Conservation (phyloP, 495 filamentous ascomycete genomes). For the Aspergillus asperescens region DNA sequence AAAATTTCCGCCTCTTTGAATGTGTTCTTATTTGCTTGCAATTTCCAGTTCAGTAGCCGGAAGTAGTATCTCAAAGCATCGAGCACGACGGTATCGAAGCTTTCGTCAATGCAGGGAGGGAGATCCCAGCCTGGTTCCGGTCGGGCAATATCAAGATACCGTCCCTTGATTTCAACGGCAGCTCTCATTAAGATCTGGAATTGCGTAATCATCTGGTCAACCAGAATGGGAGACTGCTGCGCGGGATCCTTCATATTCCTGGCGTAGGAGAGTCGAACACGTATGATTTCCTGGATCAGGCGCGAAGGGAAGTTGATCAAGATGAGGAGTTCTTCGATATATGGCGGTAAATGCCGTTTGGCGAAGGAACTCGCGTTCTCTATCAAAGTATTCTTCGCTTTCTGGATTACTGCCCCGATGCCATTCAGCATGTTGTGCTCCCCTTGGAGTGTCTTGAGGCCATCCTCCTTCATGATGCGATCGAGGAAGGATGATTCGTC, state of each 20-base stretch:
- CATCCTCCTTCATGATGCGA: conserved; percentile 96
- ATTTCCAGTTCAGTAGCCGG: conserved; percentile 92
- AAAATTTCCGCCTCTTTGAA: conserved; percentile 98
- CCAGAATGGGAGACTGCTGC: conserved; percentile 80
- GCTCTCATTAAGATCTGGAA: conserved; percentile 90
- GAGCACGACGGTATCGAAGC: conserved; percentile 90
- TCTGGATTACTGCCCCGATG: conserved; percentile 76
- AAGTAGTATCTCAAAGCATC: conserved; percentile 97
- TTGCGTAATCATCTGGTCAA: conserved; percentile 93
- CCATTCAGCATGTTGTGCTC: conserved; percentile 75
- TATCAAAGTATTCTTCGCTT: conserved; percentile 90
- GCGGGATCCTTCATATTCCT: conserved; percentile 89
- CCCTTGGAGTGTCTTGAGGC: conserved; percentile 83
- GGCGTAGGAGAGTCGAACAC: conserved; percentile 84
- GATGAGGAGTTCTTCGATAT: conserved; percentile 92
- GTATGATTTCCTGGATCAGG: conserved; percentile 93
- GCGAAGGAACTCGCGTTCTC: conserved; percentile 79
- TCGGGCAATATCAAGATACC: conserved; percentile 75
- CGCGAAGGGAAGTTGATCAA: conserved; percentile 96
- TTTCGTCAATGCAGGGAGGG: conserved; percentile 93
- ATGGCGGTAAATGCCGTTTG: conserved; percentile 88
- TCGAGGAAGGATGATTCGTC: conserved; percentile 93
- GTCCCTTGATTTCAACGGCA: conserved; percentile 85
- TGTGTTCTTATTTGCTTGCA: conserved; percentile 95
- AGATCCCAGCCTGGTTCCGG: conserved; percentile 92